Base-by-base conservation (phyloP, 139 green algal species). In the Picochlorum sp. region DNA sequence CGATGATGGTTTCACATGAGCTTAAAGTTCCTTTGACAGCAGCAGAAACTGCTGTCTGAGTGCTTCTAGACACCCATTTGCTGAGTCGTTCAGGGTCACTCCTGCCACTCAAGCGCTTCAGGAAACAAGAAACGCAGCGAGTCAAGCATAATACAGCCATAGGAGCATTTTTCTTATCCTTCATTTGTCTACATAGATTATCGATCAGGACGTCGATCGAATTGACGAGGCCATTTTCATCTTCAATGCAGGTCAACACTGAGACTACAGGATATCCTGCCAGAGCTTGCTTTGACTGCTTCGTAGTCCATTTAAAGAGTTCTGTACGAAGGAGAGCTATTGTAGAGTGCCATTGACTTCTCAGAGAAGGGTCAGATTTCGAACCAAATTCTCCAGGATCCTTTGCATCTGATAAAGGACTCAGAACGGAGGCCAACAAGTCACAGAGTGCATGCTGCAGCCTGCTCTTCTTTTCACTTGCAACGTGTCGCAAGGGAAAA, bases 381-480 rank as follows among this genome's bases (percentile, higher is more conserved):
- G 37, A 23, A 1, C 71, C 71, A 73, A 78, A 78, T 30, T 38
- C 16, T 32, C 56, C 44, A 30, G 65, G 37, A 45, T 78, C 59
- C 3, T 54, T 20, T 6, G 14, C 28, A 28, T 78, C 71, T 26
- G 59, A 79, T 54, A 92, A 69, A 26, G 79, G 80, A 23, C 63
- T 56, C 55, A 96, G 74, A 50, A 92, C 74, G 15, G 65, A 61
- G 0, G 85, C 75, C 56, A 96, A 76, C 83, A 94, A 88, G 57
- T 86, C 82, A 45, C 73, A 80, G 16, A 96, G 62, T 45, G 67
- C 65, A 49, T 82, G 77, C 63, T 87, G 65, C 61, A 92, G 70
- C 72, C 92, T 83, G 30, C 74, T 90, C 73, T 95, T 95, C 62
- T 92, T 89, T 37, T 86, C 75, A 8, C 73, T 57, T 2, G 88